Percentiles rank a stretch among this genome's conserved stretches.
Conservation (phyloP, 2,329 filamentous ascomycete genomes). For the Aspergillus ruber region DNA sequence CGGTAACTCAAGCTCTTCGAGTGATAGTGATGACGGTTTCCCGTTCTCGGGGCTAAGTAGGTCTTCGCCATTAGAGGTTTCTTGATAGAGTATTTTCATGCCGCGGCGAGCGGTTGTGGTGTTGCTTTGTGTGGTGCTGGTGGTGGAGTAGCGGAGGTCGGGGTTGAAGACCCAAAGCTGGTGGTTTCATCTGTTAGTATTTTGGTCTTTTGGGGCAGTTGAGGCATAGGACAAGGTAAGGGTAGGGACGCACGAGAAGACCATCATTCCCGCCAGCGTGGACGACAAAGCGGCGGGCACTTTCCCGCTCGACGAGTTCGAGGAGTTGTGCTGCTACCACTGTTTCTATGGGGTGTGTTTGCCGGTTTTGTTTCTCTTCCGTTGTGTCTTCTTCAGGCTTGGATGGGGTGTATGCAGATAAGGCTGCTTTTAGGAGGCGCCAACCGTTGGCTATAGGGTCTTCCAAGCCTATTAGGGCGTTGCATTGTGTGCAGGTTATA, state of each 20-base stretch:
- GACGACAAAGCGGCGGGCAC: constrained; percentile 51
- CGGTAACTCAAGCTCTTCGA: constrained; percentile 46
- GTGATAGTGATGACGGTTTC: constrained; percentile 33
- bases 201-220: not conserved
- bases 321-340: constrained; percentile 51
- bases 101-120: constrained; percentile 41
- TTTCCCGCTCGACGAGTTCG: constrained; percentile 50
- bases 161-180: constrained; percentile 57
- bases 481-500: constrained; percentile 27
- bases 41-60: constrained; percentile 32
- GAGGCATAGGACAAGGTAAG: not conserved
- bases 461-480: constrained; percentile 33
- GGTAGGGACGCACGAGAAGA: constrained; percentile 28
- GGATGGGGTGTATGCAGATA: constrained; percentile 23
- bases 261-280: constrained; percentile 30
- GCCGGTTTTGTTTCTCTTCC: constrained; percentile 20
- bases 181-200: not conserved
- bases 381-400: constrained; percentile 25
- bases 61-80: constrained; percentile 23
- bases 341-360: constrained; percentile 28
- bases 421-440: constrained; percentile 46
- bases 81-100: constrained; percentile 53
- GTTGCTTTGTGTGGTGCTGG: constrained; percentile 21
- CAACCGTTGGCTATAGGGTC: constrained; percentile 37
- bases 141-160: constrained; percentile 51